A percentile compares a stretch with the other conserved stretches of the same genome.
Evolutionary conservation across 495 filamentous ascomycete species (phyloP).

Genomic region (Lophiotrema nucula): DNA sequence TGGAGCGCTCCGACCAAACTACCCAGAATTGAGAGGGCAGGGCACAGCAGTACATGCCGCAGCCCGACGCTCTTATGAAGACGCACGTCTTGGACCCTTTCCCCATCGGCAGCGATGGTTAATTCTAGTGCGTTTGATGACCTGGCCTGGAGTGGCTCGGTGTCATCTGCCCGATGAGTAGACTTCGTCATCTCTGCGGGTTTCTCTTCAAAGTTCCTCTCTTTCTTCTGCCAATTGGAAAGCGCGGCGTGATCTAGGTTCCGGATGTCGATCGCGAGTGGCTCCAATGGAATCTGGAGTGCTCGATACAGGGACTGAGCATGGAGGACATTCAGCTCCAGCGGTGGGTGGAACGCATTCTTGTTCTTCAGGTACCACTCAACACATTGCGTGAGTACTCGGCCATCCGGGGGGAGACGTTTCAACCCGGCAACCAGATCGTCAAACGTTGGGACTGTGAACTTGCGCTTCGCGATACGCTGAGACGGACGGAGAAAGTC

Average conservation of each 20-base stretch:
- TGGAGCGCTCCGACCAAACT: background rate
- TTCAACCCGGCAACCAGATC: conserved; percentile 4
- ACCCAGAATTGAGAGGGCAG: background rate
- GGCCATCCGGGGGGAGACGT: conserved; percentile 9
- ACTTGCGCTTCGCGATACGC: background rate
- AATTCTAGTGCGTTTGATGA: too few relatives aligned
- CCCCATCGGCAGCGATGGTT: too few relatives aligned
- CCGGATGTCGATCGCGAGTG: too few relatives aligned
- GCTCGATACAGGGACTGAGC: conserved; percentile 2
- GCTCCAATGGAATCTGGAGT: conserved; percentile 9
- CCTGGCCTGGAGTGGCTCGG: too few relatives aligned
- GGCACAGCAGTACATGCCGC: background rate
- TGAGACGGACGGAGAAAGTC: too few relatives aligned
- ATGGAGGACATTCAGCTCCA: conserved; percentile 19
- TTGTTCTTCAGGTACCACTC: conserved; percentile 8
- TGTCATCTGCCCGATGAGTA: too few relatives aligned
- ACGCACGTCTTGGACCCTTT: too few relatives aligned
- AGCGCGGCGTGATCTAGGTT: conserved; percentile 10
- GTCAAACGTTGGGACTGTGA: conserved; percentile 5
- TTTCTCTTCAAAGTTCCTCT: conserved; percentile 4
- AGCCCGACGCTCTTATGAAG: too few relatives aligned
- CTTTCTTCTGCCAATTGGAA: conserved; percentile 2
- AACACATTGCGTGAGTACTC: conserved; percentile 8
- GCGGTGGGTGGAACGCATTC: conserved; percentile 4
- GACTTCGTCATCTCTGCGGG: too few relatives aligned